Percentiles rank a stretch among this genome's conserved stretches.
These are phyloP conservation scores for Ogataea methanolica DNA, from an alignment of 805 yeast species.

Conservation along the genomic window DNA sequence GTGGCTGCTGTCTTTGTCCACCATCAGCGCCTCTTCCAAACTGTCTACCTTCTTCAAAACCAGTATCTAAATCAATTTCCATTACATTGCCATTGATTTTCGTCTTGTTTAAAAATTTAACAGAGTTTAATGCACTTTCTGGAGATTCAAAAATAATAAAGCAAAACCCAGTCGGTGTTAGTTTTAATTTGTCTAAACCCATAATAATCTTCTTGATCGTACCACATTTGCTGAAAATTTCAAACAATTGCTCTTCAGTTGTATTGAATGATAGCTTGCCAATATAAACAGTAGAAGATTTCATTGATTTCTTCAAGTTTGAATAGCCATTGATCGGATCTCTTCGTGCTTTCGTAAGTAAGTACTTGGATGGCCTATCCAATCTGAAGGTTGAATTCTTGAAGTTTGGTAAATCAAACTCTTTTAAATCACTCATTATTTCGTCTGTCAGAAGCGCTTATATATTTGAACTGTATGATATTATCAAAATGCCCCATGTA, in stretches of 20 bases:
- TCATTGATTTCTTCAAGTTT: constrained; percentile 61
- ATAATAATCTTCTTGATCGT: constrained; percentile 74
- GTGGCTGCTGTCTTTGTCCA: constrained; percentile 58
- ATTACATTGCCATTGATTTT: constrained; percentile 78
- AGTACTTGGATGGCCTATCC: constrained; percentile 68
- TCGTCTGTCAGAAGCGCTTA: too few species aligned
- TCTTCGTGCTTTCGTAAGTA: constrained; percentile 60
- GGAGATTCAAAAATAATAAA: constrained; percentile 74
- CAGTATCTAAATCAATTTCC: constrained; percentile 91
- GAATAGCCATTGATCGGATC: constrained; percentile 47
- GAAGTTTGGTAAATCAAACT: constrained; percentile 51
- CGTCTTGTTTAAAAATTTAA: constrained; percentile 77
- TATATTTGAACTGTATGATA: too few species aligned
- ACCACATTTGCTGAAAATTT: constrained; percentile 80
- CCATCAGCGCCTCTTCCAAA: constrained; percentile 92
- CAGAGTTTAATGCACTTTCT: constrained; percentile 72
- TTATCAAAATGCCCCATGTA: too few species aligned
- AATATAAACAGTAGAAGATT: constrained; percentile 77
- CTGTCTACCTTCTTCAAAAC: constrained; percentile 92
- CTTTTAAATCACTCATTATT: constrained; percentile 26
- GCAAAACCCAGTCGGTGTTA: constrained; percentile 96
- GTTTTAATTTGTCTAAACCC: constrained; percentile 89
- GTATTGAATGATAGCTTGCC: constrained; percentile 89
- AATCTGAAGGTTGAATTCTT: constrained; percentile 61
- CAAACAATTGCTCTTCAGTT: constrained; percentile 91